These are phyloP conservation scores for Trichopus zeylanicus DNA, from an alignment of 116 monocot genomes.

Conservation along the genomic window DNA sequence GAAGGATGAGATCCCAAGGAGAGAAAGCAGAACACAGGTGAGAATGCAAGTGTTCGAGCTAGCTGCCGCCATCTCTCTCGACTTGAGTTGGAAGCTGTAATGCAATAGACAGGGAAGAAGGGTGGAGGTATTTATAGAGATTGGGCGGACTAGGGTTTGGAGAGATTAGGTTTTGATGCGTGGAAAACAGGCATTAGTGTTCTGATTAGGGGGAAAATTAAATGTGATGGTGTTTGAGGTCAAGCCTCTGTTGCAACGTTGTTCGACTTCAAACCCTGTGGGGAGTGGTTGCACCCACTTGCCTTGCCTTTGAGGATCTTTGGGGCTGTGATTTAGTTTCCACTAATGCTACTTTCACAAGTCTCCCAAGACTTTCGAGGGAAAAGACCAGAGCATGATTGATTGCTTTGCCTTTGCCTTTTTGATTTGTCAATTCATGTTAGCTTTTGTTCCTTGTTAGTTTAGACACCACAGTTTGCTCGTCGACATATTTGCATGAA, in stretches of 20 bases:
- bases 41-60: too few relatives aligned
- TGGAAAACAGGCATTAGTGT: background rate
- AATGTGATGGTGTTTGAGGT: background rate
- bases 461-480: too few relatives aligned
- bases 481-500: background rate
- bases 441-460: background rate
- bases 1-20: background rate
- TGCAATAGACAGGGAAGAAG: background rate
- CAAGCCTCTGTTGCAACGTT: background rate
- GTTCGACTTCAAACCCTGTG: constrained; percentile 8
- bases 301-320: background rate
- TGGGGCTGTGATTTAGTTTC: background rate
- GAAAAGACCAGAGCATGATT: background rate
- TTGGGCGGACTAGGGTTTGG: constrained; percentile 17
- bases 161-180: constrained; percentile 41
- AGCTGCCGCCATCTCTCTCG: background rate
- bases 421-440: constrained; percentile 1
- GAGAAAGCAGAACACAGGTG: constrained; percentile 2
- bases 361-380: background rate
- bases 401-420: background rate
- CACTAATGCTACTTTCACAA: constrained; percentile 2
- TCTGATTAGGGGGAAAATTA: too few relatives aligned
- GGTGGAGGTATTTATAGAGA: background rate
- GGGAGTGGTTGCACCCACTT: constrained; percentile 20
- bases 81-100: constrained; percentile 3